These are phyloP conservation scores for Ascochyta lentis DNA, from an alignment of 2,329 filamentous ascomycete genomes.

Conservation along the genomic window DNA sequence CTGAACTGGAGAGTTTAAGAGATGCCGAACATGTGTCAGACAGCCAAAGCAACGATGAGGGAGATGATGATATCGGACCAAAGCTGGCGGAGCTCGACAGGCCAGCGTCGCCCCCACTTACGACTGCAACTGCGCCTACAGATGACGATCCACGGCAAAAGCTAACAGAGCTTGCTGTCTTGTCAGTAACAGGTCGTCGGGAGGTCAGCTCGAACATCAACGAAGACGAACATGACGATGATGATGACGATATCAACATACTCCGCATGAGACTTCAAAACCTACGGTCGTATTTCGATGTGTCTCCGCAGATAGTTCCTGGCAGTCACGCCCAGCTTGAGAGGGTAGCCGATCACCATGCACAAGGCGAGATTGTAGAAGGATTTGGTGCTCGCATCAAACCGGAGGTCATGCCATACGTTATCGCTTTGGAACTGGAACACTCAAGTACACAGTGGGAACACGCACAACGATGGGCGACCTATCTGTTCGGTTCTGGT, in stretches of 20 bases:
- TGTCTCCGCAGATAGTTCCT: not conserved
- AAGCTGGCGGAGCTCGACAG: conserved; percentile 17
- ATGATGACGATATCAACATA: conserved; percentile 7
- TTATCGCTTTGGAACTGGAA: conserved; percentile 24
- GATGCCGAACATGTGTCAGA: not conserved
- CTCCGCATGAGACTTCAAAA: conserved; percentile 2
- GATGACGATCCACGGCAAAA: conserved; percentile 9
- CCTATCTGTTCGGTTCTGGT: conserved; percentile 20
- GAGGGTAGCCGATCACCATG: not conserved
- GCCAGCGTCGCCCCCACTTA: not conserved
- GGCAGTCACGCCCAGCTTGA: not conserved
- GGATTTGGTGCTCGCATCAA: not conserved
- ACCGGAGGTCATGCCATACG: conserved; percentile 2
- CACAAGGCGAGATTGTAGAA: not conserved
- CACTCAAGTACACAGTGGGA: conserved; percentile 17
- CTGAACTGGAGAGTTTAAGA: not conserved
- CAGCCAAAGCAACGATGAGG: not conserved
- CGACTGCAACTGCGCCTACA: not conserved
- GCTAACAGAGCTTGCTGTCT: conserved; percentile 12
- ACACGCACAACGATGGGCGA: conserved; percentile 17
- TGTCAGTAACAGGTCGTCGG: not conserved
- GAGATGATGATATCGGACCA: not conserved
- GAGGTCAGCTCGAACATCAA: not conserved
- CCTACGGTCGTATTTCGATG: not conserved
- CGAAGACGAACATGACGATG: not conserved